Percentiles rank a stretch among this genome's conserved stretches.
Evolutionary conservation across 805 yeast species (phyloP).

Genomic region (Candida ficus): DNA sequence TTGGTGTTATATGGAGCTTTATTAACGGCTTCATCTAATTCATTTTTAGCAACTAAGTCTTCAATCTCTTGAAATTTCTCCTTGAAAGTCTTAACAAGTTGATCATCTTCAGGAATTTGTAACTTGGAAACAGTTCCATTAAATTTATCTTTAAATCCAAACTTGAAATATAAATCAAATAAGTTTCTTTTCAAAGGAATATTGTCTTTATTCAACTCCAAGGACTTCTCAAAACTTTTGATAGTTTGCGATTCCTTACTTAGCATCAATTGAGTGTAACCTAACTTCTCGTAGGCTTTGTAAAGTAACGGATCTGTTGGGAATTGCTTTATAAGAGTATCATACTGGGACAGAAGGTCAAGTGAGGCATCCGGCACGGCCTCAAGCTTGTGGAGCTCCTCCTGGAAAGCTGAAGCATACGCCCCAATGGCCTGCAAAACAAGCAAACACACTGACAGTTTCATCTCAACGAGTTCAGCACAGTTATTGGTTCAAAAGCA

Average conservation of each 20-base stretch:
- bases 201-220: constrained; percentile 35
- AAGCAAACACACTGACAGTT: neutral
- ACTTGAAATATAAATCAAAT: constrained; percentile 43
- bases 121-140: constrained; percentile 3
- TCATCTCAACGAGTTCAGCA: no score
- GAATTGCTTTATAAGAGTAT: constrained; percentile 11
- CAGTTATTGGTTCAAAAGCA: no score
- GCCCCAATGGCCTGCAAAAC: constrained; percentile 1
- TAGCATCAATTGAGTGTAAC: constrained; percentile 53
- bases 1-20: constrained; percentile 40
- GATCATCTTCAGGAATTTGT: constrained; percentile 9
- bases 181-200: constrained; percentile 46
- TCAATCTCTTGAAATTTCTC: constrained; percentile 16
- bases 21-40: constrained; percentile 29
- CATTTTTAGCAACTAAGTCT: constrained; percentile 23
- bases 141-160: constrained; percentile 44
- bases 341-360: constrained; percentile 17
- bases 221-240: constrained; percentile 43
- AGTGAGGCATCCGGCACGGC: constrained; percentile 20
- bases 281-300: constrained; percentile 52
- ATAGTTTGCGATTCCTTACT: constrained; percentile 51
- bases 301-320: constrained; percentile 26
- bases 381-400: constrained; percentile 16
- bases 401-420: neutral
- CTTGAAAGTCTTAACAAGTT: constrained; percentile 13